A percentile compares a stretch with the other conserved stretches of the same genome.
Conservation (phyloP, 2,329 filamentous ascomycete species). For the Emmonsiellopsis sp. region DNA sequence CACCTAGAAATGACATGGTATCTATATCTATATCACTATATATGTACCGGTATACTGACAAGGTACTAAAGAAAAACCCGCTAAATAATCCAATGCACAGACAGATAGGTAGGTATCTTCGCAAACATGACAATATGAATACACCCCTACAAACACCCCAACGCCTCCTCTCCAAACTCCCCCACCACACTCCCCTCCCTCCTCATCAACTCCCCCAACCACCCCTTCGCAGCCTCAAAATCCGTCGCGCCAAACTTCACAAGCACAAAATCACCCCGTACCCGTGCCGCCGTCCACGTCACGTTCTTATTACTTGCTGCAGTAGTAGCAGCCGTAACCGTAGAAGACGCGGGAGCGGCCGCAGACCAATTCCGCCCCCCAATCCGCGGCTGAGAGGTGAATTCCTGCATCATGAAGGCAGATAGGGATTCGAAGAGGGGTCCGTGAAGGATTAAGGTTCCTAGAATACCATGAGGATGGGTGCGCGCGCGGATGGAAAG, state of each 20-base stretch:
- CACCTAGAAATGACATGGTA: background rate
- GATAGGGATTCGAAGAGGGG: conserved; percentile 57
- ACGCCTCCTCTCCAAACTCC: conserved; percentile 69
- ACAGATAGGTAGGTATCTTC: background rate
- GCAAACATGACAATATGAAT: background rate
- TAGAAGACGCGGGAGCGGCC: conserved; percentile 15
- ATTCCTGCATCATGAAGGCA: conserved; percentile 70
- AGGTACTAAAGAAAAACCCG: background rate
- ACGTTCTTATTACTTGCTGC: conserved; percentile 49
- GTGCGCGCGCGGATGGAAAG: conserved; percentile 48
- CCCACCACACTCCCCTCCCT: conserved; percentile 62
- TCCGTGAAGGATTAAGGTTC: conserved; percentile 76
- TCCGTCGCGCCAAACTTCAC: conserved; percentile 82
- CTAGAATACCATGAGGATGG: conserved; percentile 67
- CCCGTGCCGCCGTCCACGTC: conserved; percentile 72
- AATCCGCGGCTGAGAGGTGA: conserved; percentile 67
- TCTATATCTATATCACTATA: background rate
- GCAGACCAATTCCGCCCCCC: conserved; percentile 66
- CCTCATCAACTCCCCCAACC: conserved; percentile 67
- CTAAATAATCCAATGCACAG: background rate
- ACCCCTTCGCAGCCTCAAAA: conserved; percentile 71
- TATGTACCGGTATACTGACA: background rate
- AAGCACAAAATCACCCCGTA: conserved; percentile 68
- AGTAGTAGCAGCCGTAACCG: conserved; percentile 12
- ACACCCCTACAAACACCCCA: conserved; percentile 56